These are phyloP conservation scores for Dactylis glomerata DNA, from an alignment of 176 grass and related monocot genomes.

Conservation along the genomic window DNA sequence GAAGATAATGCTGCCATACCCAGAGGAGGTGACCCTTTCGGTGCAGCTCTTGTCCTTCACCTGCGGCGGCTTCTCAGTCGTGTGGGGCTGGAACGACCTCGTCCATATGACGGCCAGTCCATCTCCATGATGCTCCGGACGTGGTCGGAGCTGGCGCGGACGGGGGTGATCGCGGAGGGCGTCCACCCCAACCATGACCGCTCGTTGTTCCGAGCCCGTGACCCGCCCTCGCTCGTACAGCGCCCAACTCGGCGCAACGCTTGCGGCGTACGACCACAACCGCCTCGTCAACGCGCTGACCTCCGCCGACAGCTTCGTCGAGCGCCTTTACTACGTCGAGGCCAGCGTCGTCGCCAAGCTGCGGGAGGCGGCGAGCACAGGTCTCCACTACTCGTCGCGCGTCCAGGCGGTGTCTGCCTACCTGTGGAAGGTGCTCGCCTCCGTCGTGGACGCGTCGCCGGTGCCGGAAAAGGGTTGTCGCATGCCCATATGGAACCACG, in stretches of 20 bases:
- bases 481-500: no score
- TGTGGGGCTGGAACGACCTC: slow-evolving; percentile 42
- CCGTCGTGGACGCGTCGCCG: no score
- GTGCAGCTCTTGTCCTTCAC: slow-evolving; percentile 39
- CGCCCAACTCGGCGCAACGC: background rate
- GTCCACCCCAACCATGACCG: slow-evolving; percentile 31
- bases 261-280: background rate
- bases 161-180: background rate
- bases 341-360: background rate
- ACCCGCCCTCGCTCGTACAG: background rate
- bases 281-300: slow-evolving; percentile 25
- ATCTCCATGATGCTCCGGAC: background rate
- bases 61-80: slow-evolving; percentile 46
- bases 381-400: background rate
- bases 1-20: slow-evolving; percentile 26
- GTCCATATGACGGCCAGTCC: slow-evolving; percentile 27
- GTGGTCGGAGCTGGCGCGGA: slow-evolving; percentile 31
- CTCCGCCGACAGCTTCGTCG: background rate
- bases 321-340: slow-evolving; percentile 34
- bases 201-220: background rate
- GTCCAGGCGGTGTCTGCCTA: slow-evolving; percentile 45
- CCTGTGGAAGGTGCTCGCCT: slow-evolving; percentile 42
- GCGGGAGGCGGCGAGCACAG: background rate
- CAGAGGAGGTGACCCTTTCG: slow-evolving; percentile 31
- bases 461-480: no score